A percentile compares a stretch with the other conserved stretches of the same genome.
phyloP scores from a whole-genome alignment of 495 filamentous ascomycete species.

The Lophiotrema nucula region DNA sequence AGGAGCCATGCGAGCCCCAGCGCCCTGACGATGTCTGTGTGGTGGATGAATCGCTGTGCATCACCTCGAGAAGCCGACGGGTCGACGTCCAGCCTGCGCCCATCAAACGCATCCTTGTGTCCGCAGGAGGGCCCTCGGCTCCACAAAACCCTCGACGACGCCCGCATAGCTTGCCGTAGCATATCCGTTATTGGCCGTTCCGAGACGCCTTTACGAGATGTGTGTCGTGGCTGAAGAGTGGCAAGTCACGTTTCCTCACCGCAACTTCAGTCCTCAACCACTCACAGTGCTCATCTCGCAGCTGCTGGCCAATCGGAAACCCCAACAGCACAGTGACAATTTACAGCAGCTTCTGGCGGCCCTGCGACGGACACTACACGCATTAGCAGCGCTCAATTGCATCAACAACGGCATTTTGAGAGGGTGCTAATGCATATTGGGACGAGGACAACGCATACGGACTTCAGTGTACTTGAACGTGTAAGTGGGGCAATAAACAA shows the following conservation, averaged over 20 bases:
- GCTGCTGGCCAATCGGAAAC: neutral
- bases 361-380: neutral
- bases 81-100: no score
- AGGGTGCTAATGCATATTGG: neutral
- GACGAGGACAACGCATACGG: neutral
- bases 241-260: neutral
- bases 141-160: no score
- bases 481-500: neutral
- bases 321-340: neutral
- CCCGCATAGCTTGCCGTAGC: neutral
- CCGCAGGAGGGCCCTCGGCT: no score
- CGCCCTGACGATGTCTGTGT: neutral
- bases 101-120: no score
- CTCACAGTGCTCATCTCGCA: neutral
- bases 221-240: neutral
- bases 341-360: no score
- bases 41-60: slow-evolving; percentile 12
- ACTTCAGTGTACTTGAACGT: neutral
- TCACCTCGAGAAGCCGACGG: neutral
- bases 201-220: neutral
- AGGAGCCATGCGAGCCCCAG: slow-evolving; percentile 16
- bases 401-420: neutral
- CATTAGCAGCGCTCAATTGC: neutral
- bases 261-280: no score
- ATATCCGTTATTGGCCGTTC: neutral